A percentile compares a stretch with the other conserved stretches of the same genome.
Conservation (phyloP, 2,329 filamentous ascomycete genomes). For the Alternaria hordeiaustralica region DNA sequence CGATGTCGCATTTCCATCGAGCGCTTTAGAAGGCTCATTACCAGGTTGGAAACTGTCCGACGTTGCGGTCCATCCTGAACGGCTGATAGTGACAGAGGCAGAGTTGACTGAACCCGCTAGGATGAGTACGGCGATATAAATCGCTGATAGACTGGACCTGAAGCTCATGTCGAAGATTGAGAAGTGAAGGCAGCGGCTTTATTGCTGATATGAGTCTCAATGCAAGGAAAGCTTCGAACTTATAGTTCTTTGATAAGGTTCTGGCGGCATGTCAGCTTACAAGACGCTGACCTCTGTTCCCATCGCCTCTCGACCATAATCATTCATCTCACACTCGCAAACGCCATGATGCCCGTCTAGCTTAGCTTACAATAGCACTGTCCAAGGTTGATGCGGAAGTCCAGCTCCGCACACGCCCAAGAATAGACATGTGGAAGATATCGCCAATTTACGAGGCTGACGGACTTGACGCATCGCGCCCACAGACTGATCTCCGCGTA, state of each 20-base stretch:
- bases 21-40: constrained; percentile 31
- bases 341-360: background rate
- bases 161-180: background rate
- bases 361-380: background rate
- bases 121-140: constrained; percentile 1
- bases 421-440: background rate
- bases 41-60: constrained; percentile 33
- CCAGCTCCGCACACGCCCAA: background rate
- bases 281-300: background rate
- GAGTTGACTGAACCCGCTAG: constrained; percentile 12
- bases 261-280: background rate
- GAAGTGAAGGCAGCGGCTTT: background rate
- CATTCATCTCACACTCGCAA: no score
- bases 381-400: background rate
- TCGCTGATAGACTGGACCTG: background rate
- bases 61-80: constrained; percentile 33
- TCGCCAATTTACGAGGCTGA: background rate
- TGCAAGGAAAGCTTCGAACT: background rate
- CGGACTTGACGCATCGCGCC: background rate
- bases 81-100: constrained; percentile 25
- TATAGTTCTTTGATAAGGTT: background rate
- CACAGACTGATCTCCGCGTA: background rate
- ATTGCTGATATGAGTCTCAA: background rate
- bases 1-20: constrained; percentile 40
- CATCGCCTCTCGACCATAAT: background rate